Conservation (phyloP, 495 filamentous ascomycete species). For the Penicillium bovifimosum region DNA sequence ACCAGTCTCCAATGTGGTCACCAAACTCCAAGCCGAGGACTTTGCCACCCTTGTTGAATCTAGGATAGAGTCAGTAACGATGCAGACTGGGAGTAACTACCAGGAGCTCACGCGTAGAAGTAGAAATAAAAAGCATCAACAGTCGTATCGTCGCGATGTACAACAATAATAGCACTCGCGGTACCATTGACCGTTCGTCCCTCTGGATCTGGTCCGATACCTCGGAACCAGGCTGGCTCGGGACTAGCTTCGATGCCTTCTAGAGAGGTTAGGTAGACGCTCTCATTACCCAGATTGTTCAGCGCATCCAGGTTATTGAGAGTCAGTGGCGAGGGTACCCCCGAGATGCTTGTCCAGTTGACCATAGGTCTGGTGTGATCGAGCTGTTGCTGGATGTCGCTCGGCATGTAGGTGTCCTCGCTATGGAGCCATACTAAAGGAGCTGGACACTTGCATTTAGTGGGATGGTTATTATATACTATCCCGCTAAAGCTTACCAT, state of each 20-base stretch:
- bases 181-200: conserved; percentile 44
- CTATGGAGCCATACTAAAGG: conserved; percentile 46
- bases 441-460: not conserved
- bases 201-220: conserved; percentile 41
- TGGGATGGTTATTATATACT: not conserved
- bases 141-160: conserved; percentile 47
- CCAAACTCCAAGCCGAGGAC: conserved; percentile 50
- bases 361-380: conserved; percentile 49
- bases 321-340: conserved; percentile 42
- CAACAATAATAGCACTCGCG: conserved; percentile 48
- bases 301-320: conserved; percentile 52
- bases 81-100: not conserved
- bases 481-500: conserved; percentile 14
- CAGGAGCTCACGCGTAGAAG: conserved; percentile 53
- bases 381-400: conserved; percentile 53
- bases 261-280: conserved; percentile 54
- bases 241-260: conserved; percentile 49
- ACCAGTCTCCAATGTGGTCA: conserved; percentile 62
- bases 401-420: conserved; percentile 52
- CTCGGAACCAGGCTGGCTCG: conserved; percentile 49
- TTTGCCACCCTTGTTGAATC: conserved; percentile 47
- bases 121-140: conserved; percentile 68
- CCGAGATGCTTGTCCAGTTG: conserved; percentile 43
- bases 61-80: conserved; percentile 9
- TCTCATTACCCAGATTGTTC: conserved; percentile 42